Evolutionary conservation across 1,139 yeast species (phyloP), one percentile per base, ranked within the genome.

Genomic region (Kodamaea sp.): DNA sequence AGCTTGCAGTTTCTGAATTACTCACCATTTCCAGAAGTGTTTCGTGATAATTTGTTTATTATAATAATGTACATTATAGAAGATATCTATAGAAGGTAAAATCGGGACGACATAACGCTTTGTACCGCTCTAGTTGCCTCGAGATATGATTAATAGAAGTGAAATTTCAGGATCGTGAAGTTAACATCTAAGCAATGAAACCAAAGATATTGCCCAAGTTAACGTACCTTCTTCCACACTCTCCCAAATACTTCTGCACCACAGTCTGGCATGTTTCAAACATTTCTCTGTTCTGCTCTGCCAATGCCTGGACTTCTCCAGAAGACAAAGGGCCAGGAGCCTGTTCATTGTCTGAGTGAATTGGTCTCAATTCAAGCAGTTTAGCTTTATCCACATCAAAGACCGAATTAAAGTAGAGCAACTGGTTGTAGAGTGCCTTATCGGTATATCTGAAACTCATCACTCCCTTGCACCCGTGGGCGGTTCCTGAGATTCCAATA

Each of bases 221-320:
- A 28, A 92, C 97, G 58, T 83, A 90, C 35, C 97, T 76, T 48
- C 97, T 82, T 9, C 96, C 97, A 62, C 95, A 86, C 45, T 86
- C 86, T 34, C 70, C 69, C 51, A 92, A 65, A 50, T 92, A 92
- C 59, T 82, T 82, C 44, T 78, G 77, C 1, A 86, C 83, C 5
- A 88, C 82, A n/a, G 67, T 66, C 32, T 76, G 70, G 44, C 80
- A 73, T 9, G 63, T 50, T n/a, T 60, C 73, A 51, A 90, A 84
- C 22, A 76, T 52, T 11, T 65, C 78, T 34, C 90, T 67, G 53
- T 89, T 89, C 51, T 86, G 95, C 53, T 87, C 96, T 1, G 87
- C 83, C 31, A 88, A 64, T 0, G 92, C 92, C 36, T 72, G 77
- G 11, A 84, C 57, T 44, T 82, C 83, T 1, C 86, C 83, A 12